Base-by-base conservation (phyloP, 768 basidiomycete species). In the Mycena leptocephala region DNA sequence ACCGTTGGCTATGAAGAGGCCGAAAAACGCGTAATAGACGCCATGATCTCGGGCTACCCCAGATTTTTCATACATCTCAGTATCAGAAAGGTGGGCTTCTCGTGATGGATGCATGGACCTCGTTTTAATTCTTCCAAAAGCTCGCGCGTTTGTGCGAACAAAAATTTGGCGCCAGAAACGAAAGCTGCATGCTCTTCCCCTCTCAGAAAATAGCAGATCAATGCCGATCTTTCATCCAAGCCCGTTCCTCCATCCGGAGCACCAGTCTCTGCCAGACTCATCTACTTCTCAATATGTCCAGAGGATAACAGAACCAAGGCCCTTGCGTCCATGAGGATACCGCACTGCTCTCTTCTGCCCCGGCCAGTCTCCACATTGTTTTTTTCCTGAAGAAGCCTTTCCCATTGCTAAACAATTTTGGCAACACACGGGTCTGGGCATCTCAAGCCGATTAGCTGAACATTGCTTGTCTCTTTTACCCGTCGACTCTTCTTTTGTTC, bases 1-100 rank as follows among this genome's bases (percentile, higher is more conserved):
- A 96, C 94, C 79, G 92, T 99, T 24, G 97, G 89, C 16, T 99
- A 99, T 79, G 98, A 99, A 84, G 94, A 96, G 80, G 96, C 96
- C 22, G 93, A 95, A 11, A 91, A 94, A 79, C 89, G 97, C 43
- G 93, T 99, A 7, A 81, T 95, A 1, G 90, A 95, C 71, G 87
- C 85, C 8, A 96, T 98, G 97, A 91, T 95, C 51, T 91, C 93
- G 5, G 98, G 97, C 6, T 99, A 99, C 82, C 98, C 98, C 0
- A 88, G 98, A 66, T 99, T 99, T 85, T 98, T 98, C 85, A 95
- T 99, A 67, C 95, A 98, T 83, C 85, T 92, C 33, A 94, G 90
- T 76, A 96, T 98, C 51, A 90, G 91, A 80, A 95, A 96, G 89
- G 98, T 97, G 81, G 77, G 14, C 28, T 24, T 43, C 32, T 30